A percentile compares a stretch with the other conserved stretches of the same genome.
Conservation (phyloP, 2,329 filamentous ascomycete species). For the Fusarium praegraminearum region DNA sequence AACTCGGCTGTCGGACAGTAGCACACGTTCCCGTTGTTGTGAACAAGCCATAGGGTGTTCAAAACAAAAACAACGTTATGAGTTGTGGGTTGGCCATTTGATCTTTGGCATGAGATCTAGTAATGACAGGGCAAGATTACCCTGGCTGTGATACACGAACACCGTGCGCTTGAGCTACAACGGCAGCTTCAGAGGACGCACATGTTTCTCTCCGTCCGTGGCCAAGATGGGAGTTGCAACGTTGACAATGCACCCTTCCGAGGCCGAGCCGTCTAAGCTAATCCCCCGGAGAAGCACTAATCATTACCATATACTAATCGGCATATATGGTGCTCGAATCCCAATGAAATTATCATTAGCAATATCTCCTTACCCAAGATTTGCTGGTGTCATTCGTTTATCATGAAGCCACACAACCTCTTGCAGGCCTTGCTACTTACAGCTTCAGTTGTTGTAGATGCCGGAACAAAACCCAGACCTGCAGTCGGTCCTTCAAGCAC, state of each 20-base stretch:
- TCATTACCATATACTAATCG: background rate
- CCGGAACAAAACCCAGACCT: constrained; percentile 8
- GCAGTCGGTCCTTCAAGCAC: background rate
- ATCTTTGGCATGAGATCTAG: background rate
- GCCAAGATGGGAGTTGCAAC: constrained; percentile 25
- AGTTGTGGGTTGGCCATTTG: background rate
- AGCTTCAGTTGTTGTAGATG: constrained; percentile 19
- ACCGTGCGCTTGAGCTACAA: constrained; percentile 8
- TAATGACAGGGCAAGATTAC: constrained; percentile 3
- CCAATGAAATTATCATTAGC: background rate
- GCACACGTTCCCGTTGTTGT: constrained; percentile 1
- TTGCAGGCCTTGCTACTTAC: constrained; percentile 28
- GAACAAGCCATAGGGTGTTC: background rate
- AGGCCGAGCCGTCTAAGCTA: constrained; percentile 34
- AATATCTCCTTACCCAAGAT: background rate
- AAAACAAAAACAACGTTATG: background rate
- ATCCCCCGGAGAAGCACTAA: constrained; percentile 42
- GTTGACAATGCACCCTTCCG: constrained; percentile 37
- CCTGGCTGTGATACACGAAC: constrained; percentile 19
- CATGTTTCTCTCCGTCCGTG: constrained; percentile 27
- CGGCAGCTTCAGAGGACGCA: constrained; percentile 15
- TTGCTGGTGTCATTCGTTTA: background rate
- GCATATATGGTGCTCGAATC: constrained; percentile 16
- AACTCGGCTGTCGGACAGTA: constrained; percentile 19
- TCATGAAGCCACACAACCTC: constrained; percentile 38